These are phyloP conservation scores for Fraxinus platypoda DNA, from an alignment of 305 asterid species.

Conservation along the genomic window DNA sequence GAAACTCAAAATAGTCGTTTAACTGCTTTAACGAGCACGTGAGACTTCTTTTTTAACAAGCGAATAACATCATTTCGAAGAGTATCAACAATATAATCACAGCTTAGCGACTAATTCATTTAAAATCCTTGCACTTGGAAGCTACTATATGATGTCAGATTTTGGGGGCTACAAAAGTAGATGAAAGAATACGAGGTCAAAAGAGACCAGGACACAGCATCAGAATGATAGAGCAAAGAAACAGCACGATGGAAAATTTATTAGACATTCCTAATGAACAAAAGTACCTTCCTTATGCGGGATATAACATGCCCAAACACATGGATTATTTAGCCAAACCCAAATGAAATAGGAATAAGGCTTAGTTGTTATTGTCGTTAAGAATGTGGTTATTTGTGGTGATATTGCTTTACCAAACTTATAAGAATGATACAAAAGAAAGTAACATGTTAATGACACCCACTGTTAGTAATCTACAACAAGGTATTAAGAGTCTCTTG, in stretches of 20 bases:
- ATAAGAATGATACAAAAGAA: neutral
- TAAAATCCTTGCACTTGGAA: neutral
- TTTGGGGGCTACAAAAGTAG: neutral
- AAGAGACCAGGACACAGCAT: neutral
- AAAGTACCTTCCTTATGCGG: neutral
- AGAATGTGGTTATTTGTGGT: neutral
- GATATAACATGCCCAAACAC: neutral
- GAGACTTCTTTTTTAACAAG: neutral
- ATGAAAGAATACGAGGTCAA: neutral
- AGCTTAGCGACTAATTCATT: neutral
- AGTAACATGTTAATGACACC: neutral
- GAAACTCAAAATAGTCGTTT: constrained; percentile 62
- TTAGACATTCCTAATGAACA: neutral
- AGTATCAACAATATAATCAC: neutral
- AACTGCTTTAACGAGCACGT: constrained; percentile 38
- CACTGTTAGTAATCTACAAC: neutral
- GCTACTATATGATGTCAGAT: neutral
- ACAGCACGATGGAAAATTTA: neutral
- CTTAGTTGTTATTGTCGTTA: neutral
- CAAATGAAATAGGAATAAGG: neutral
- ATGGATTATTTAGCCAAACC: neutral
- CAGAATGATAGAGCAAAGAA: neutral
- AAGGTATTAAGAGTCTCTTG: neutral
- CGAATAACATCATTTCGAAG: neutral
- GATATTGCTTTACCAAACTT: neutral